Conservation (phyloP, 345 rosid species). For the Salix exigua region DNA sequence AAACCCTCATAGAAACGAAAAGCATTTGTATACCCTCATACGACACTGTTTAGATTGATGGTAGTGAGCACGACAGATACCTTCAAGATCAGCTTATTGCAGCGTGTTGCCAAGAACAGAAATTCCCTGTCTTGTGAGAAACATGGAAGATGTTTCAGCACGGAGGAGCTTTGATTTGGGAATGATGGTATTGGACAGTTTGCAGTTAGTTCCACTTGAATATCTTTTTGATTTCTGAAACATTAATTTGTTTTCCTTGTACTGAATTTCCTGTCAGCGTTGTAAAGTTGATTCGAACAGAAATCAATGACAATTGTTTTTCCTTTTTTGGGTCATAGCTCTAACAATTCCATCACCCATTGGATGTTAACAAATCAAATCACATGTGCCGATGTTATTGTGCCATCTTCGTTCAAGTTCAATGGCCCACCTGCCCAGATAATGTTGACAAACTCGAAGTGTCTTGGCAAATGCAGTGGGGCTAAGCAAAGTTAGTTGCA, state of each 20-base stretch:
- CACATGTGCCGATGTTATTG: not conserved
- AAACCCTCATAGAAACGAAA: conserved; percentile 29
- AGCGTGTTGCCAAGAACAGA: not conserved
- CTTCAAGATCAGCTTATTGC: conserved; percentile 8
- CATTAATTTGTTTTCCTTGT: conserved; percentile 4
- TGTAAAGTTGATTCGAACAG: conserved; percentile 29
- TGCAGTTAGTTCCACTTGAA: not conserved
- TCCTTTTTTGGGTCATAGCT: not conserved
- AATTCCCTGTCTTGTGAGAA: not conserved
- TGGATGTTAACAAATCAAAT: not conserved
- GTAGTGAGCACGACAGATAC: conserved; percentile 4
- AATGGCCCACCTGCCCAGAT: not conserved
- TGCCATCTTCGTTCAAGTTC: not conserved
- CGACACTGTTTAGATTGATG: conserved; percentile 10
- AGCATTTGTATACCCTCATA: conserved; percentile 26
- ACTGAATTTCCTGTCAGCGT: not conserved
- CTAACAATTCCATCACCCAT: not conserved
- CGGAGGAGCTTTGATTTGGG: not conserved
- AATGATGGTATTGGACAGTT: not conserved
- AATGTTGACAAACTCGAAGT: not conserved
- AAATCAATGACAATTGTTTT: conserved; percentile 17
- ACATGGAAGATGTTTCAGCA: not conserved
- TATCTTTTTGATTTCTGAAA: not conserved
- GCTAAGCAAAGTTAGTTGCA: too few species aligned
- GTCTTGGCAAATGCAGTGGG: not conserved